Percentiles rank a stretch among this genome's conserved stretches.
Evolutionary conservation across 2,329 filamentous ascomycete species (phyloP).

Genomic region (Cryphonectria naterciae): DNA sequence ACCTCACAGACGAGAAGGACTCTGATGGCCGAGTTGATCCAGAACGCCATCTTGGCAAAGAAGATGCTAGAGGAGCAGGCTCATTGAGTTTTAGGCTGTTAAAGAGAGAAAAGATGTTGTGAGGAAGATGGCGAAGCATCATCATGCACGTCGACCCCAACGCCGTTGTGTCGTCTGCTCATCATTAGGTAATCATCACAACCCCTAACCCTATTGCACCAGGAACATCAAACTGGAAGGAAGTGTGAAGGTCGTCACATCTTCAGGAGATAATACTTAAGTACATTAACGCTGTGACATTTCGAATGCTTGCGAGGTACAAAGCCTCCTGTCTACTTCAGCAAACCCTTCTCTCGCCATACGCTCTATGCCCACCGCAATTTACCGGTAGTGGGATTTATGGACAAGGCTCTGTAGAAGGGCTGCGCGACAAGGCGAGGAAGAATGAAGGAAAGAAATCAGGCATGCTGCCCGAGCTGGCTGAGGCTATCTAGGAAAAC

Average conservation of each 20-base stretch:
- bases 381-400: too few species aligned
- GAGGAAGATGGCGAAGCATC: background rate
- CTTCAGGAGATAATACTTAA: too few species aligned
- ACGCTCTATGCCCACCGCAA: too few species aligned
- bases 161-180: background rate
- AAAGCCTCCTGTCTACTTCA: too few species aligned
- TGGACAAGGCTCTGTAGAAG: too few species aligned
- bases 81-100: background rate
- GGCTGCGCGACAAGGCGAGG: too few species aligned
- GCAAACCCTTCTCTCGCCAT: too few species aligned
- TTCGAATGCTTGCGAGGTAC: too few species aligned
- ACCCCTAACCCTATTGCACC: background rate
- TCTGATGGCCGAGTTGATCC: background rate
- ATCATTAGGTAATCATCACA: background rate
- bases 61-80: background rate
- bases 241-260: background rate
- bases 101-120: background rate
- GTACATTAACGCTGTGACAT: too few species aligned
- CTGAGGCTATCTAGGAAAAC: too few species aligned
- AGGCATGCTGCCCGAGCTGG: too few species aligned
- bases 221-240: background rate
- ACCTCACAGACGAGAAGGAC: conserved; percentile 13
- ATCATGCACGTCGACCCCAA: background rate
- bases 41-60: background rate
- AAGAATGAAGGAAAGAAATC: too few species aligned